These are phyloP conservation scores for Trematosphaeria pertusa DNA, from an alignment of 2,329 filamentous ascomycete genomes.

Conservation along the genomic window DNA sequence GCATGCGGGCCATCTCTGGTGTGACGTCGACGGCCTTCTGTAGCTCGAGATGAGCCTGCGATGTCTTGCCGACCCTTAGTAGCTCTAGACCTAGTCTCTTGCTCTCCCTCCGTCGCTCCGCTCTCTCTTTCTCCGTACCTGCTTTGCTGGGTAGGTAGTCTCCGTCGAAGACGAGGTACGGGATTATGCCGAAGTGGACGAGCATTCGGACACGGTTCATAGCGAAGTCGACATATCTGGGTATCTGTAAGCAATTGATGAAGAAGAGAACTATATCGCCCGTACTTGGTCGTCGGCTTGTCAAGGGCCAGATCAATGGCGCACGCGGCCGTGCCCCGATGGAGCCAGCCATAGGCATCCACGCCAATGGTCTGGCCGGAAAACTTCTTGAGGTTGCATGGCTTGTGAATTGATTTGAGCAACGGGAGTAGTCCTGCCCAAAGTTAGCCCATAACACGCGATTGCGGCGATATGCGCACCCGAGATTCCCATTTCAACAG, in stretches of 20 bases:
- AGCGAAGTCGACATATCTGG: constrained; percentile 85
- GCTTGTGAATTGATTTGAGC: constrained; percentile 94
- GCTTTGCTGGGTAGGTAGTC: constrained; percentile 95
- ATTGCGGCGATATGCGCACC: constrained; percentile 38
- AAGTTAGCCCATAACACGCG: constrained; percentile 23
- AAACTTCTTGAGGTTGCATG: constrained; percentile 85
- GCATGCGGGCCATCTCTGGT: constrained; percentile 88
- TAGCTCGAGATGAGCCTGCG: constrained; percentile 83
- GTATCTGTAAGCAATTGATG: constrained; percentile 16
- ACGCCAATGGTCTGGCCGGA: constrained; percentile 89
- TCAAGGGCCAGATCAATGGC: constrained; percentile 88
- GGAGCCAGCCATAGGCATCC: constrained; percentile 97
- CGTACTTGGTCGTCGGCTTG: constrained; percentile 85
- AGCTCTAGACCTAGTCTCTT: constrained; percentile 78
- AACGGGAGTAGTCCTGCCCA: constrained; percentile 81
- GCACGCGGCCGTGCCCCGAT: constrained; percentile 89
- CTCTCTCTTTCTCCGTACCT: constrained; percentile 79
- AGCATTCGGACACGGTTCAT: constrained; percentile 94
- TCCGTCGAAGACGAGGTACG: constrained; percentile 95
- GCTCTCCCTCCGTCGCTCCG: constrained; percentile 77
- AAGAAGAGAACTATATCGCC: too few relatives aligned
- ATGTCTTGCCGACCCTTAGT: constrained; percentile 78
- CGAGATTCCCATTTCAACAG: constrained; percentile 49
- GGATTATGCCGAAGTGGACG: constrained; percentile 89
- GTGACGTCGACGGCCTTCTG: constrained; percentile 97